Evolutionary conservation across 1,139 yeast species (phyloP), one percentile per base, ranked within the genome.

Genomic region (Meyerozyma elateridarum): DNA sequence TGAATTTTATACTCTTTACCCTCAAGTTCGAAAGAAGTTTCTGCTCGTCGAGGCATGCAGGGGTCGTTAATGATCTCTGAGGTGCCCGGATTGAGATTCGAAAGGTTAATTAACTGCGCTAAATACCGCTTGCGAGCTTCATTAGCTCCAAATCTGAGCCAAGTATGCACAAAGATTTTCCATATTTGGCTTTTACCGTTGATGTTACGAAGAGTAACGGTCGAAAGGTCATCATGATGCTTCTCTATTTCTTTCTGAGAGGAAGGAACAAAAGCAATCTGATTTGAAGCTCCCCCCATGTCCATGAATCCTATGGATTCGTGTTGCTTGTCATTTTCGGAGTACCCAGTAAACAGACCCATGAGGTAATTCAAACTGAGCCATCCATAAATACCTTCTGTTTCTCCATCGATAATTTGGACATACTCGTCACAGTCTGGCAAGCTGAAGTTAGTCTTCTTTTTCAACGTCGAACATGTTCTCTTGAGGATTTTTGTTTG

Each of bases 251-350:
- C 83, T 16, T 64, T 63, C 6, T 42, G 41, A 9, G 68, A 61
- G 3, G 77, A 71, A 0, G 93, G 93, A 11, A 77, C 83, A 63
- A 83, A 84, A 7, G 91, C 85, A 20, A 84, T 71, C 46, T 84
- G 94, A 0, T 88, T 80, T 3, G 89, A 81, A 0, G 93, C 94
- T 13, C 94, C 94, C 6, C 94, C 94, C 94, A 83, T 83, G 52
- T 83, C 94, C 89, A 84, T 81, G 47, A 84, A 83, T 2, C 94
- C 94, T 36, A 74, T 71, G 0, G 87, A 74, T n/a, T 64, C 63
- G 43, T 72, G 79, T 2, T 42, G 48, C 1, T 36, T 34, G 2
- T 51, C 52, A 2, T 51, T 39, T 4, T 45, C 32, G 0, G 51
- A 31, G 46, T 69, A 76, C 32, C 64, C 53, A 33, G 74, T 56